A percentile compares a stretch with the other conserved stretches of the same genome.
Conservation (phyloP, 2,329 filamentous ascomycete species). For the Waltergamsia citrina region DNA sequence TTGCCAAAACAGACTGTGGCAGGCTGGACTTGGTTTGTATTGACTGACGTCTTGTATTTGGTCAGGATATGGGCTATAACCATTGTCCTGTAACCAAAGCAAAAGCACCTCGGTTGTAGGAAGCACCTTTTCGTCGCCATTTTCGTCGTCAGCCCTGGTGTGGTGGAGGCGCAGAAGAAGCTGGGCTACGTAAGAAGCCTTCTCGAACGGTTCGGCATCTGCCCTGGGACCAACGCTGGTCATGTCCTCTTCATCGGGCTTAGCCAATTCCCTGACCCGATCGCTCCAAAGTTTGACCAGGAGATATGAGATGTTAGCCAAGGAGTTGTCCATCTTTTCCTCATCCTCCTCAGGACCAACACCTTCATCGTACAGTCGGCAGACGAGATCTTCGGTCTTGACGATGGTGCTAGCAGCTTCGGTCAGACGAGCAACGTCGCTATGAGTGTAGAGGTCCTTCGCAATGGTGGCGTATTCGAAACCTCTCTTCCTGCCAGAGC, state of each 20-base stretch:
- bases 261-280: conserved; percentile 20
- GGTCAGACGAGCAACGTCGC: conserved; percentile 48
- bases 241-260: conserved; percentile 40
- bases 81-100: conserved; percentile 63
- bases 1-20: conserved; percentile 77
- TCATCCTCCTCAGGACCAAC: conserved; percentile 46
- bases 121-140: conserved; percentile 28
- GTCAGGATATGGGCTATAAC: conserved; percentile 63
- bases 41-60: conserved; percentile 57
- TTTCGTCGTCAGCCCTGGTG: conserved; percentile 33
- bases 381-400: conserved; percentile 63
- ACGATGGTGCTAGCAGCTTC: conserved; percentile 68
- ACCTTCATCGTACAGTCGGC: conserved; percentile 53
- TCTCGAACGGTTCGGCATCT: conserved; percentile 54
- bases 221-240: conserved; percentile 57
- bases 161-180: conserved; percentile 75
- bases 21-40: conserved; percentile 62
- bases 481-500: not conserved
- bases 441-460: conserved; percentile 52
- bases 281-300: conserved; percentile 48
- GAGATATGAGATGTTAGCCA: conserved; percentile 42
- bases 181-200: conserved; percentile 70
- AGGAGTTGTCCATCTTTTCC: conserved; percentile 44
- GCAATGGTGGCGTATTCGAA: conserved; percentile 57
- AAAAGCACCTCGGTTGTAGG: conserved; percentile 71